phyloP scores from a whole-genome alignment of 768 basidiomycete species.

The Boletus fagicola region DNA sequence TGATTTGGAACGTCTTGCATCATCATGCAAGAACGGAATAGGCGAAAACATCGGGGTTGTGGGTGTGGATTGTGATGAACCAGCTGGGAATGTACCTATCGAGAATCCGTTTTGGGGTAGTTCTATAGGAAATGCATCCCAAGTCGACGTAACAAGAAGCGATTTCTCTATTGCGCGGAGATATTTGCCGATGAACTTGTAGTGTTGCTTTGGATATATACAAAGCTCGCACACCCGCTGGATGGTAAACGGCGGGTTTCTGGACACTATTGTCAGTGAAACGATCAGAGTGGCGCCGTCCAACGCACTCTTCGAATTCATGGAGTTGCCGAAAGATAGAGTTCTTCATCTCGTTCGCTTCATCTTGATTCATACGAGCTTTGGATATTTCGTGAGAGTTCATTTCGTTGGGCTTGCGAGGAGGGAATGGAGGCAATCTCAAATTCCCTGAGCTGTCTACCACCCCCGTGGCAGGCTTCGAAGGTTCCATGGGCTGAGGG shows the following conservation, averaged over 20 bases:
- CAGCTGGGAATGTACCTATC: conserved; percentile 38
- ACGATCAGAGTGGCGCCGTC: not conserved
- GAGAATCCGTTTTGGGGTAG: conserved; percentile 31
- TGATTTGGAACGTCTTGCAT: conserved; percentile 76
- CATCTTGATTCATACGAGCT: conserved; percentile 57
- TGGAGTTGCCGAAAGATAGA: conserved; percentile 64
- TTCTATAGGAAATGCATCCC: conserved; percentile 63
- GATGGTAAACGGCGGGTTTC: conserved; percentile 81
- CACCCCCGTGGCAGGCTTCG: conserved; percentile 36
- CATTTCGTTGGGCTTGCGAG: conserved; percentile 48
- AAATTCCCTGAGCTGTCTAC: conserved; percentile 51
- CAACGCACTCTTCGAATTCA: conserved; percentile 68
- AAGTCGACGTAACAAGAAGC: conserved; percentile 79
- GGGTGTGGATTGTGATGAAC: conserved; percentile 55
- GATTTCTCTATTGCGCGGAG: conserved; percentile 82
- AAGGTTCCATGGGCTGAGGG: conserved; percentile 39
- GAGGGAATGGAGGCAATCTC: conserved; percentile 71
- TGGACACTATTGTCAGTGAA: conserved; percentile 15
- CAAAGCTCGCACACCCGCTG: conserved; percentile 87
- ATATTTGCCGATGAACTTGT: conserved; percentile 81
- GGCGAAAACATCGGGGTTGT: conserved; percentile 84
- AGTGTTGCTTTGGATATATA: conserved; percentile 63
- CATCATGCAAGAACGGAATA: conserved; percentile 82
- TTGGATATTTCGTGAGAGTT: conserved; percentile 55
- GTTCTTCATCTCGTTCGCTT: conserved; percentile 56